Conservation (phyloP, 2,329 filamentous ascomycete genomes). For the Neoascochyta sp. region DNA sequence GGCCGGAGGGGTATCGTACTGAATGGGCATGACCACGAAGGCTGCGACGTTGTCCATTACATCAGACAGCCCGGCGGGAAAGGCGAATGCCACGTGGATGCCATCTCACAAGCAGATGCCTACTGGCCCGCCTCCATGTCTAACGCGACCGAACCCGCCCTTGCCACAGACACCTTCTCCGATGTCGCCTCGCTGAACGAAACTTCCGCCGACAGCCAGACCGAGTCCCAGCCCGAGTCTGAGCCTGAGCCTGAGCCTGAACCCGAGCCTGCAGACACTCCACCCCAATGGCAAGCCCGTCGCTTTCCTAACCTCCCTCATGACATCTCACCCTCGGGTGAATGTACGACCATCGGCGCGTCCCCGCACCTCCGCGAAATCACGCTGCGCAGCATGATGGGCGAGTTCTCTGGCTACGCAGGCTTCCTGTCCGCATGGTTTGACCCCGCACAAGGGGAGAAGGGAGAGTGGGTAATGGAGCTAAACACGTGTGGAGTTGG, state of each 20-base stretch:
- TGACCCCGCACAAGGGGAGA: slow-evolving; percentile 63
- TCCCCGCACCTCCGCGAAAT: slow-evolving; percentile 72
- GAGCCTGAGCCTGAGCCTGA: slow-evolving; percentile 1
- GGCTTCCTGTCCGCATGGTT: slow-evolving; percentile 89
- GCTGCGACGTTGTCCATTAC: slow-evolving; percentile 86
- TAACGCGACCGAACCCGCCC: slow-evolving; percentile 4
- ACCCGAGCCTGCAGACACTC: slow-evolving; percentile 1
- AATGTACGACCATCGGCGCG: slow-evolving; percentile 14
- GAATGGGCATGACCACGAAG: slow-evolving; percentile 92
- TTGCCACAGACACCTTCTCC: slow-evolving; percentile 1
- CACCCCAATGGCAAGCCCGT: slow-evolving; percentile 21
- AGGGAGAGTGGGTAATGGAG: slow-evolving; percentile 79
- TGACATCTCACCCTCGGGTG: slow-evolving; percentile 34
- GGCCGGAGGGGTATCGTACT: slow-evolving; percentile 76
- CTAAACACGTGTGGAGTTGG: slow-evolving; percentile 76
- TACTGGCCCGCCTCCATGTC: slow-evolving; percentile 12
- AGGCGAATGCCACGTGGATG: slow-evolving; percentile 7
- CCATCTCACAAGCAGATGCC: slow-evolving; percentile 10
- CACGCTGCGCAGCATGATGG: slow-evolving; percentile 98
- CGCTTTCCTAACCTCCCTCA: slow-evolving; percentile 16
- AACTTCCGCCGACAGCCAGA: slow-evolving; percentile 5
- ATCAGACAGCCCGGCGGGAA: slow-evolving; percentile 18
- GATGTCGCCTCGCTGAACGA: slow-evolving; percentile 2
- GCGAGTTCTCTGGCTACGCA: slow-evolving; percentile 86
- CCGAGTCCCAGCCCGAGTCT: not conserved